phyloP scores from a whole-genome alignment of 805 yeast genomes.

The Barnettozyma pratensis region DNA sequence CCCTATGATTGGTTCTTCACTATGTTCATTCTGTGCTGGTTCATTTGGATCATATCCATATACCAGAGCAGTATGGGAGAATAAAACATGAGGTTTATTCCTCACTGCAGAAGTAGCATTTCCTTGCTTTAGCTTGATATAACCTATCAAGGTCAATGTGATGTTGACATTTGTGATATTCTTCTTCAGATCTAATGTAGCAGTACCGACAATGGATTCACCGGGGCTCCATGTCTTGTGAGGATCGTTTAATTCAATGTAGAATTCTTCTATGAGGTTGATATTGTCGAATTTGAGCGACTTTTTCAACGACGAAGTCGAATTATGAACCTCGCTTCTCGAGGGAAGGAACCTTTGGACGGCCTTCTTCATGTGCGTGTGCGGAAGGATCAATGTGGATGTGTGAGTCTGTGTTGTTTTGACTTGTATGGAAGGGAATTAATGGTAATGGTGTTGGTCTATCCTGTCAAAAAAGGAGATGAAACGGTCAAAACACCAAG shows the following conservation, averaged over 20 bases:
- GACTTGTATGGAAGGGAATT: neutral
- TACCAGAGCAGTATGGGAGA: conserved; percentile 52
- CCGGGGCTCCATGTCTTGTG: conserved; percentile 79
- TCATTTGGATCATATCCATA: conserved; percentile 41
- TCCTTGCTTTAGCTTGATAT: conserved; percentile 45
- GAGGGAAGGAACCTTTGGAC: conserved; percentile 24
- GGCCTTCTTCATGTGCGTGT: conserved; percentile 21
- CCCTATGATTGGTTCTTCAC: conserved; percentile 31
- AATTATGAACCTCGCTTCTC: conserved; percentile 7
- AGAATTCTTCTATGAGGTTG: conserved; percentile 55
- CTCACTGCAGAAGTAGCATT: conserved; percentile 46
- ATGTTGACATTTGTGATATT: conserved; percentile 51
- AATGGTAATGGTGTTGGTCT: neutral
- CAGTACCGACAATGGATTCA: conserved; percentile 63
- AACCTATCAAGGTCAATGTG: conserved; percentile 50
- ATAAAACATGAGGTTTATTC: conserved; percentile 45
- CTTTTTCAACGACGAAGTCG: conserved; percentile 18
- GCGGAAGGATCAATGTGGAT: neutral
- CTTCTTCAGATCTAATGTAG: conserved; percentile 49
- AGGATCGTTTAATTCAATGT: conserved; percentile 66
- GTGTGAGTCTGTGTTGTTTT: neutral
- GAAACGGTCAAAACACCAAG: too few species aligned
- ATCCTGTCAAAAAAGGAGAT: neutral
- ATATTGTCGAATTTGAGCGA: conserved; percentile 21
- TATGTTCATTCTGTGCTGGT: neutral